Conservation (phyloP, 805 yeast species). For the Sugiyamaella americana region DNA sequence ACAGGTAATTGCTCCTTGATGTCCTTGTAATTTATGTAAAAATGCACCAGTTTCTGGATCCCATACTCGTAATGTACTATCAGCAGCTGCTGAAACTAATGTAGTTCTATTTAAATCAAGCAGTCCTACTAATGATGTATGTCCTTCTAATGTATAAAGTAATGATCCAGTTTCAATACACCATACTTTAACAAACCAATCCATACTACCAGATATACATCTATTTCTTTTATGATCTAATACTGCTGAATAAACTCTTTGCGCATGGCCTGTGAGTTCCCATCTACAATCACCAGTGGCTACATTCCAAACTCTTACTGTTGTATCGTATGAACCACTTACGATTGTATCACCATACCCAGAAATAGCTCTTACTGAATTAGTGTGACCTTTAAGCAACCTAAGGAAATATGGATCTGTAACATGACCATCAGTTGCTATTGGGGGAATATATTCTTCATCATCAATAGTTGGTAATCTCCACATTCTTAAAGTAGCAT, state of each 20-base stretch:
- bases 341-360: conserved; percentile 80
- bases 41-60: conserved; percentile 67
- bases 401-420: conserved; percentile 60
- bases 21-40: conserved; percentile 68
- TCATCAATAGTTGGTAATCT: conserved; percentile 50
- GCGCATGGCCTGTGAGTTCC: conserved; percentile 76
- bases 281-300: conserved; percentile 65
- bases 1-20: conserved; percentile 84
- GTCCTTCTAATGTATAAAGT: conserved; percentile 72
- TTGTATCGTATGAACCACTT: conserved; percentile 86
- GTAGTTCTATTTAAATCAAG: conserved; percentile 68
- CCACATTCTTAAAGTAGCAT: conserved; percentile 80
- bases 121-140: conserved; percentile 83
- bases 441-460: conserved; percentile 30
- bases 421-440: conserved; percentile 20
- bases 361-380: conserved; percentile 78
- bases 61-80: conserved; percentile 88
- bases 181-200: conserved; percentile 85
- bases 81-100: conserved; percentile 93
- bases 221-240: conserved; percentile 68
- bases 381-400: conserved; percentile 67
- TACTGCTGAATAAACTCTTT: conserved; percentile 83
- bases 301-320: conserved; percentile 89
- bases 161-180: conserved; percentile 71
- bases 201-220: conserved; percentile 90